These are phyloP conservation scores for Hypoxylon sp. DNA, from an alignment of 2,329 filamentous ascomycete genomes.

Conservation along the genomic window DNA sequence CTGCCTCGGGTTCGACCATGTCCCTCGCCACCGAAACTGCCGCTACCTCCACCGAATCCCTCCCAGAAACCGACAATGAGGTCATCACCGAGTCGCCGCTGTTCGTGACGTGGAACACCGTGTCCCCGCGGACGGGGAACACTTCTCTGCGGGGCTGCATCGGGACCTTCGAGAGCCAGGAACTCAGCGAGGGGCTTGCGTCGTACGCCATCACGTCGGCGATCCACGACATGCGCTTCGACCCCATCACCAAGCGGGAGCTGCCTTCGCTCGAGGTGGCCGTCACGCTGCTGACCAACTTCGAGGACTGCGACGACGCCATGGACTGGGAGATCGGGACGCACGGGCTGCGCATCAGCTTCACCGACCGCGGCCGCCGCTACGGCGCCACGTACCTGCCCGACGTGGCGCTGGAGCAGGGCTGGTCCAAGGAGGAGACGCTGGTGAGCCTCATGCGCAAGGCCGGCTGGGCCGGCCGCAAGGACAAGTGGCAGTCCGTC, in stretches of 20 bases:
- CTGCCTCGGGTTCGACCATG: constrained; percentile 53
- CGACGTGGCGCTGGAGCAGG: constrained; percentile 91
- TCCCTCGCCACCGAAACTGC: constrained; percentile 60
- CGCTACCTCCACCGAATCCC: constrained; percentile 61
- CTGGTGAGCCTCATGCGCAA: constrained; percentile 92
- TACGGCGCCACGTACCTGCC: constrained; percentile 93
- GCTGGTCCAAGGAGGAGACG: constrained; percentile 95
- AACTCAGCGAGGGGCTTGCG: constrained; percentile 79
- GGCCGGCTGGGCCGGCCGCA: constrained; percentile 90
- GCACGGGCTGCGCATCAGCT: constrained; percentile 90
- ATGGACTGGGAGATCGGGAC: constrained; percentile 89
- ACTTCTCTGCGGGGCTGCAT: constrained; percentile 91
- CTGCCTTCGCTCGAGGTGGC: constrained; percentile 73
- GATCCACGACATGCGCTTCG: constrained; percentile 74
- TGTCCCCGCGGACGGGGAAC: constrained; percentile 68
- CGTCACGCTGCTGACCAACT: constrained; percentile 88
- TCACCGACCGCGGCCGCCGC: constrained; percentile 78
- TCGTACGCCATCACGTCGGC: constrained; percentile 88
- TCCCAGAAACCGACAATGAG: constrained; percentile 51
- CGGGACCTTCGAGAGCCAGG: constrained; percentile 88
- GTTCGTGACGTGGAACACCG: constrained; percentile 95
- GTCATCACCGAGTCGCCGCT: constrained; percentile 74
- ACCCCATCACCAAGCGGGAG: constrained; percentile 67
- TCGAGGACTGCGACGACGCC: constrained; percentile 79
- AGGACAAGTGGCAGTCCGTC: constrained; percentile 83